These are phyloP conservation scores for Colletotrichum lentis DNA, from an alignment of 2,329 filamentous ascomycete genomes.

Conservation along the genomic window DNA sequence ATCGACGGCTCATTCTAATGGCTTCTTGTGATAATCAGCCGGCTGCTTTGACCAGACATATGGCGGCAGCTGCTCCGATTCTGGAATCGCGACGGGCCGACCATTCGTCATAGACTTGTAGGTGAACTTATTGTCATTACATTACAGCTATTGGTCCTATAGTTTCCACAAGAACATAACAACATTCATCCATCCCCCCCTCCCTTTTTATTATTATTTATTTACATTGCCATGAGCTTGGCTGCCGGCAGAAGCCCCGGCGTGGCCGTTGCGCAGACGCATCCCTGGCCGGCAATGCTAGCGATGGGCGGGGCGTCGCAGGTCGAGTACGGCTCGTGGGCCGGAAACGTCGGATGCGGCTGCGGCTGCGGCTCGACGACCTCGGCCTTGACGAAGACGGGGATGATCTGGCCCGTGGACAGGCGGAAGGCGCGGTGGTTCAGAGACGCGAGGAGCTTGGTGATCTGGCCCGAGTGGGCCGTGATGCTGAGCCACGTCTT, in stretches of 20 bases:
- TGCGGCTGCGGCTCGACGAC: conserved; percentile 47
- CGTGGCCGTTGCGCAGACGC: conserved; percentile 50
- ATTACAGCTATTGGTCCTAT: conserved; percentile 13
- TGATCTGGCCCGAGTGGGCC: conserved; percentile 67
- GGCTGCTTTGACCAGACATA: conserved; percentile 10
- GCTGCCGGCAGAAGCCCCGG: conserved; percentile 29
- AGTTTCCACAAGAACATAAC: no score
- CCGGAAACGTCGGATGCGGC: conserved; percentile 46
- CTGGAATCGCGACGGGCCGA: background rate
- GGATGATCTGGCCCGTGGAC: conserved; percentile 73
- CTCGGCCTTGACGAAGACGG: conserved; percentile 70
- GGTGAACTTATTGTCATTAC: conserved; percentile 14
- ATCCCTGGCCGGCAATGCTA: conserved; percentile 52
- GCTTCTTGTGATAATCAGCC: background rate
- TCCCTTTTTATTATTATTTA: conserved; percentile 14
- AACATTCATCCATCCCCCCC: no score
- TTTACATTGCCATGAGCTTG: conserved; percentile 37
- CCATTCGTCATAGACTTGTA: background rate
- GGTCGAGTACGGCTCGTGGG: conserved; percentile 53
- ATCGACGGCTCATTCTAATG: background rate
- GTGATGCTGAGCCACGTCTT: conserved; percentile 67
- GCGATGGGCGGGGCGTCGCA: conserved; percentile 56
- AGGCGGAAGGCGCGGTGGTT: conserved; percentile 69
- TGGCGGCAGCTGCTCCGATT: background rate
- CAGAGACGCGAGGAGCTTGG: conserved; percentile 61